These are phyloP conservation scores for Goffeauzyma gilvescens DNA, from an alignment of 768 basidiomycete species.

Conservation along the genomic window DNA sequence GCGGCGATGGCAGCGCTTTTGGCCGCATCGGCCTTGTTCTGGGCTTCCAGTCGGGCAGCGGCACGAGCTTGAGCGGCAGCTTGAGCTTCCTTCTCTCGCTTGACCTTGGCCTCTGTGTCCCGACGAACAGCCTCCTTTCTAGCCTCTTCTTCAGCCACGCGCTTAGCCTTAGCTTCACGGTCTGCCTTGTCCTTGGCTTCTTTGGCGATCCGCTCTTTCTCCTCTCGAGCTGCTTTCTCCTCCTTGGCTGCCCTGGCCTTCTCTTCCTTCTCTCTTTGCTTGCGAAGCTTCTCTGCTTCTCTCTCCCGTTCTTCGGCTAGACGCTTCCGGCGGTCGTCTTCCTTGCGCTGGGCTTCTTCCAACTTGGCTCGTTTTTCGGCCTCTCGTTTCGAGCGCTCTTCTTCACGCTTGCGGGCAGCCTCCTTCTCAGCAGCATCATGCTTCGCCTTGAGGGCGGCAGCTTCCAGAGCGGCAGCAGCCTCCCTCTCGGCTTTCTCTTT, in stretches of 20 bases:
- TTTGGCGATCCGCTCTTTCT: slow-evolving; percentile 43
- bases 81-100: slow-evolving; percentile 13
- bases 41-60: slow-evolving; percentile 3
- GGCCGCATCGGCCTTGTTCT: slow-evolving; percentile 12
- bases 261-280: slow-evolving; percentile 36
- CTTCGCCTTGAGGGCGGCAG: slow-evolving; percentile 55
- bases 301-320: slow-evolving; percentile 32
- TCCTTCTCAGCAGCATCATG: slow-evolving; percentile 64
- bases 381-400: slow-evolving; percentile 65
- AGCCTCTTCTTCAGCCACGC: slow-evolving; percentile 27
- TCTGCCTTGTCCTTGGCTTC: slow-evolving; percentile 41
- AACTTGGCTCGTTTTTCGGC: slow-evolving; percentile 36
- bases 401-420: slow-evolving; percentile 59
- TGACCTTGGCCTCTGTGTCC: slow-evolving; percentile 30
- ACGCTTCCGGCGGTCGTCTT: slow-evolving; percentile 53
- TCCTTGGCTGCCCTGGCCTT: slow-evolving; percentile 29
- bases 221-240: slow-evolving; percentile 32
- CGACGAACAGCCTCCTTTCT: slow-evolving; percentile 21
- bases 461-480: slow-evolving; percentile 71
- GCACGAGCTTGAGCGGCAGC: slow-evolving; percentile 12
- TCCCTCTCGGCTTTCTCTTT: slow-evolving; percentile 68
- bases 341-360: slow-evolving; percentile 47
- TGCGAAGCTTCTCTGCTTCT: slow-evolving; percentile 53
- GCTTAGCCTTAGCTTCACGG: slow-evolving; percentile 51
- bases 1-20: slow-evolving; percentile 11